Percentiles rank a stretch among this genome's conserved stretches.
These are phyloP conservation scores for Blastobotrys raffinosifermentans DNA, from an alignment of 1,139 yeast species.

Conservation along the genomic window DNA sequence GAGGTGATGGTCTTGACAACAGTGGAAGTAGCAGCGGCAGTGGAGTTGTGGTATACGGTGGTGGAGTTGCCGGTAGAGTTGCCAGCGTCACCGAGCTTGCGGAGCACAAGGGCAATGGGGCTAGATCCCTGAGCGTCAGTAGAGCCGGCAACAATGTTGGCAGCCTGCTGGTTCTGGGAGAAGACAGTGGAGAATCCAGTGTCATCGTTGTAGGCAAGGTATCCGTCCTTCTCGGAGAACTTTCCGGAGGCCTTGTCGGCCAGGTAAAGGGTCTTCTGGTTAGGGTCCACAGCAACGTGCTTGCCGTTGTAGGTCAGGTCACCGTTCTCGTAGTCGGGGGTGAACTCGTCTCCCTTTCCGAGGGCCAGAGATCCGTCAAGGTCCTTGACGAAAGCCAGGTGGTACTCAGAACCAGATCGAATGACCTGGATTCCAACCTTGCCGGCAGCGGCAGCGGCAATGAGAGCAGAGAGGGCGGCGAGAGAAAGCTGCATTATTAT, in stretches of 20 bases:
- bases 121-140: conserved; percentile 2
- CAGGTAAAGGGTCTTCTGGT: not conserved
- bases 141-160: conserved; percentile 2
- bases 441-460: conserved; percentile 4
- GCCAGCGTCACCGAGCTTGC: not conserved
- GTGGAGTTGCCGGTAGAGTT: not conserved
- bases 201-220: not conserved
- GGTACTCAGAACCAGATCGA: not conserved
- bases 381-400: not conserved
- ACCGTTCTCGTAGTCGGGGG: not conserved
- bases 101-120: not conserved
- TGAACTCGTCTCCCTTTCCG: not conserved
- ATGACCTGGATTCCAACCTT: not conserved
- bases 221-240: not conserved
- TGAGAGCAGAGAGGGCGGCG: conserved; percentile 3
- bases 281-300: not conserved
- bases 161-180: not conserved
- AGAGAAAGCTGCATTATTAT: conserved; percentile 5
- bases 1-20: conserved; percentile 1
- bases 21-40: conserved; percentile 2
- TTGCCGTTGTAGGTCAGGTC: not conserved
- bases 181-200: not conserved
- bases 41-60: not conserved
- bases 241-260: not conserved
- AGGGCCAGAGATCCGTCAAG: not conserved